phyloP scores from a whole-genome alignment of 2,329 filamentous ascomycete genomes.

The Epichloe hybrida region DNA sequence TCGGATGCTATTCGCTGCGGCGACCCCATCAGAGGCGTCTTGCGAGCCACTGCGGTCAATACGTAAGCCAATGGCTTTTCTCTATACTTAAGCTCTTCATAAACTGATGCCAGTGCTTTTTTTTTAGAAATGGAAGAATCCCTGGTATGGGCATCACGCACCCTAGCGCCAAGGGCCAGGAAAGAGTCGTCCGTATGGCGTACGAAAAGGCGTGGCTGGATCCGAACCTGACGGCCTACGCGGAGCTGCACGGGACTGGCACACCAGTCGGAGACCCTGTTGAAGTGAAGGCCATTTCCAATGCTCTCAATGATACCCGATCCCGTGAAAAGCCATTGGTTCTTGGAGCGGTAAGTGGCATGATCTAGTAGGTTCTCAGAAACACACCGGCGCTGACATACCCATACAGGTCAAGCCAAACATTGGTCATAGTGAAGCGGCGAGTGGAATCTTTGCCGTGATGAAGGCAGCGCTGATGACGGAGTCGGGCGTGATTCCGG shows the following conservation, averaged over 20 bases:
- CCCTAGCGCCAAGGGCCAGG: background rate
- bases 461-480: slow-evolving; percentile 15
- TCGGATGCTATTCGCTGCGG: slow-evolving; percentile 14
- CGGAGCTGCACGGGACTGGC: slow-evolving; percentile 31
- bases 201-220: background rate
- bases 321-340: no score
- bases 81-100: no score
- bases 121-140: slow-evolving; percentile 10
- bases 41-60: slow-evolving; percentile 11
- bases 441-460: slow-evolving; percentile 12
- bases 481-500: slow-evolving; percentile 12
- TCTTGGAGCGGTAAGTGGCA: no score
- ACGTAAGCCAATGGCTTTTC: background rate
- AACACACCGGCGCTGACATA: no score
- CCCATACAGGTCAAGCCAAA: background rate
- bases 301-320: slow-evolving; percentile 18
- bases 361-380: no score
- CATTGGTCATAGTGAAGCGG: slow-evolving; percentile 15
- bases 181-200: background rate
- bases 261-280: slow-evolving; percentile 32
- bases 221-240: slow-evolving; percentile 14
- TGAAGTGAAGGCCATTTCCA: slow-evolving; percentile 22
- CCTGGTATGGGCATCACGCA: background rate
- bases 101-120: no score
- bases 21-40: slow-evolving; percentile 12